Evolutionary conservation across 1,284 basidiomycete genomes (phyloP).

Genomic region (Thelephora terrestris): DNA sequence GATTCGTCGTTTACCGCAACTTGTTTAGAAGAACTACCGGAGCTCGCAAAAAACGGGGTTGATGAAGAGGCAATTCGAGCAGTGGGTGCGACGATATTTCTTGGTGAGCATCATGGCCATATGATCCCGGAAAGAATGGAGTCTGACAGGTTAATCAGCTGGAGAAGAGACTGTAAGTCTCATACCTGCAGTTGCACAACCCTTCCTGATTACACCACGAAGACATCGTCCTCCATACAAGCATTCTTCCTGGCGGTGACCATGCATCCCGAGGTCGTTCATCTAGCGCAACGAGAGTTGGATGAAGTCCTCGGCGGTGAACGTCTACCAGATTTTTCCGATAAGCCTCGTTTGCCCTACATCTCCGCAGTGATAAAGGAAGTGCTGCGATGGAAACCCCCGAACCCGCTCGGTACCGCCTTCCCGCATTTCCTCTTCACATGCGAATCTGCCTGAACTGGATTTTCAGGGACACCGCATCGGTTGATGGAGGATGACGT

Average conservation of each 20-base stretch:
- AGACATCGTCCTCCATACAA: slow-evolving; percentile 12
- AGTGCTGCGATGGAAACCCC: slow-evolving; percentile 14
- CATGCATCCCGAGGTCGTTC: slow-evolving; percentile 11
- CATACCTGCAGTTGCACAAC: no score
- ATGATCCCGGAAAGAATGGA: no score
- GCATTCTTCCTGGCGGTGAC: slow-evolving; percentile 14
- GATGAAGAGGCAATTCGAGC: no score
- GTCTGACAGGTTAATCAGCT: no score
- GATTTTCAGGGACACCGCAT: slow-evolving; percentile 8
- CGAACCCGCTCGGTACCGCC: slow-evolving; percentile 8
- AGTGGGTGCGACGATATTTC: no score
- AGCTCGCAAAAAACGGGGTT: no score
- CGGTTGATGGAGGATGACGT: slow-evolving; percentile 14
- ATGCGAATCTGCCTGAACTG: not conserved
- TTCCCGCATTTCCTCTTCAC: no score
- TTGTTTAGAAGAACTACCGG: no score
- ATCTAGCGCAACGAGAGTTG: slow-evolving; percentile 15
- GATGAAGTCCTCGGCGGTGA: slow-evolving; percentile 14
- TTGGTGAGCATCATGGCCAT: no score
- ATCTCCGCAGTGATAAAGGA: slow-evolving; percentile 15
- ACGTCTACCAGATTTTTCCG: slow-evolving; percentile 12
- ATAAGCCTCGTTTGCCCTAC: slow-evolving; percentile 13
- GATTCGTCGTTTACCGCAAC: no score
- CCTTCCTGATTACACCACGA: no score
- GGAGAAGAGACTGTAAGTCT: no score